A percentile compares a stretch with the other conserved stretches of the same genome.
Evolutionary conservation across 805 yeast species (phyloP).

Genomic region (Pichia manshurica): DNA sequence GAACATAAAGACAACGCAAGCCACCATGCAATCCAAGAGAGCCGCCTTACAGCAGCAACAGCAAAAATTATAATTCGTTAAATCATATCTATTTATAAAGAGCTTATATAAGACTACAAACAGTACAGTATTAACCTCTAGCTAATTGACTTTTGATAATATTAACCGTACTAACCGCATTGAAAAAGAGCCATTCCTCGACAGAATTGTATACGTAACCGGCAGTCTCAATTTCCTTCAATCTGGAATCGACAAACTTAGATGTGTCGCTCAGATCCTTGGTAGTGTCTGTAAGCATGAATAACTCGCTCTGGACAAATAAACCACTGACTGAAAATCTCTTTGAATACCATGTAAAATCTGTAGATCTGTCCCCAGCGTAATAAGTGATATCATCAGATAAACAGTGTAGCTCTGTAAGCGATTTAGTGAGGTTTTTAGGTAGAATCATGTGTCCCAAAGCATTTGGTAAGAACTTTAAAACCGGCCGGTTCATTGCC

Average conservation of each 20-base stretch:
- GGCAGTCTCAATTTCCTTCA: constrained; percentile 45
- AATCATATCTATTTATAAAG: background rate
- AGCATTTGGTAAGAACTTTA: constrained; percentile 41
- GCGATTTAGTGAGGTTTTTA: constrained; percentile 46
- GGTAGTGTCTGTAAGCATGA: constrained; percentile 72
- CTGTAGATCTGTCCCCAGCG: constrained; percentile 74
- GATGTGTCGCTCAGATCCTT: constrained; percentile 49
- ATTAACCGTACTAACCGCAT: constrained; percentile 57
- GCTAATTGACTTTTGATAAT: constrained; percentile 64
- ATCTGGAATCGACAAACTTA: constrained; percentile 55
- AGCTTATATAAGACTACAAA: background rate
- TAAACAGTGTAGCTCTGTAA: constrained; percentile 65
- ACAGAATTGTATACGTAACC: constrained; percentile 59
- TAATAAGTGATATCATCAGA: constrained; percentile 79
- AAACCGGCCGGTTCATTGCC: constrained; percentile 43
- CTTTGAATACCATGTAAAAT: constrained; percentile 91
- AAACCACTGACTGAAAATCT: constrained; percentile 64
- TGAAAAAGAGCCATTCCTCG: constrained; percentile 76
- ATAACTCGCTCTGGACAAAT: constrained; percentile 71
- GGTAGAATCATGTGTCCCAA: constrained; percentile 64
- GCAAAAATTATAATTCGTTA: background rate
- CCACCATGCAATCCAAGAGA: constrained; percentile 54
- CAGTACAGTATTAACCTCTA: constrained; percentile 39
- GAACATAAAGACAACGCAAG: constrained; percentile 53
- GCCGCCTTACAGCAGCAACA: constrained; percentile 28